These are phyloP conservation scores for Rhizophora mangle DNA, from an alignment of 345 rosid species.

Conservation along the genomic window DNA sequence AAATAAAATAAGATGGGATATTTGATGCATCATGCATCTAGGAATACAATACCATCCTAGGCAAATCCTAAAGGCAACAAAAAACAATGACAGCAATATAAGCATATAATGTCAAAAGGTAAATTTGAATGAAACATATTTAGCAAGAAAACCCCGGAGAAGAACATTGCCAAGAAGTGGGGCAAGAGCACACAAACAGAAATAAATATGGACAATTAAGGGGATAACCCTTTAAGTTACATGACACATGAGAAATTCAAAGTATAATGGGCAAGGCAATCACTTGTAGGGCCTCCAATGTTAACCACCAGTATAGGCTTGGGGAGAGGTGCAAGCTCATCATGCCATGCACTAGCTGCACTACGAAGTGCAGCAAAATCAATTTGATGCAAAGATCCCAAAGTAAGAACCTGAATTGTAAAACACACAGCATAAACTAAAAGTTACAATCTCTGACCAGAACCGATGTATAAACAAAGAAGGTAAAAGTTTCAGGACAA, in stretches of 20 bases:
- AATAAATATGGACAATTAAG: neutral
- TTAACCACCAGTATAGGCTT: conserved; percentile 92
- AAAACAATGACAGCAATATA: too few relatives aligned
- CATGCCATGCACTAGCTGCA: conserved; percentile 89
- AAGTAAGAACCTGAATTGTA: conserved; percentile 65
- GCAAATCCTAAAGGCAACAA: too few relatives aligned
- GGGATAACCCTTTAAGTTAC: neutral
- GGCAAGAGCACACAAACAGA: neutral
- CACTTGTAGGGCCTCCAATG: conserved; percentile 90
- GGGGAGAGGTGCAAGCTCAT: conserved; percentile 82
- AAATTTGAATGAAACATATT: neutral
- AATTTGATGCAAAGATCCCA: conserved; percentile 87
- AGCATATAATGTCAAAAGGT: too few relatives aligned
- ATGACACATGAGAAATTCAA: neutral
- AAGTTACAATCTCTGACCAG: conserved; percentile 3
- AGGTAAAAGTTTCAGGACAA: too few relatives aligned
- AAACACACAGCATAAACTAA: conserved; percentile 2
- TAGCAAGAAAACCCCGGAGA: neutral
- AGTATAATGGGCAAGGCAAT: conserved; percentile 22
- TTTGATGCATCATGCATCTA: too few relatives aligned
- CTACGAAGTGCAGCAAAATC: conserved; percentile 80
- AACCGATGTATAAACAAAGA: neutral
- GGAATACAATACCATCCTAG: too few relatives aligned
- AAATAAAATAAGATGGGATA: too few relatives aligned
- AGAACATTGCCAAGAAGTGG: too few relatives aligned